Conservation (phyloP, 345 rosid genomes). For the Viola odorata region DNA sequence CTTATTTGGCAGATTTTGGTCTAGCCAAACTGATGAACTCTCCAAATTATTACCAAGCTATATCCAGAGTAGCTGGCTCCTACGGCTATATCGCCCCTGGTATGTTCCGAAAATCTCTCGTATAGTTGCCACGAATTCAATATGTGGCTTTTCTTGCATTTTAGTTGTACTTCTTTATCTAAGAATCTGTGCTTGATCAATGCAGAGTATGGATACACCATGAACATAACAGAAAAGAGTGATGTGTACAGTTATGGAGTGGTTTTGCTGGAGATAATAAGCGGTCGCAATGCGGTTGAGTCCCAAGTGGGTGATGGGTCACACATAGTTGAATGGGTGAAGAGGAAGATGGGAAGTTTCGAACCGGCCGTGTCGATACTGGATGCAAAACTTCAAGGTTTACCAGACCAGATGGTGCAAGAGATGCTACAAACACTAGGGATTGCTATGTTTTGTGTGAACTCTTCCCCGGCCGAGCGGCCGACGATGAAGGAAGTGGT, state of each 20-base stretch:
- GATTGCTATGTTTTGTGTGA: slow-evolving; percentile 93
- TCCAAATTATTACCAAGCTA: slow-evolving; percentile 64
- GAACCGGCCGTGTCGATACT: slow-evolving; percentile 73
- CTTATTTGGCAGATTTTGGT: slow-evolving; percentile 87
- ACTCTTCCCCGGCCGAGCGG: slow-evolving; percentile 73
- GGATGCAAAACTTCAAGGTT: slow-evolving; percentile 69
- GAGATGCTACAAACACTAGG: slow-evolving; percentile 95
- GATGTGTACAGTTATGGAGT: slow-evolving; percentile 93
- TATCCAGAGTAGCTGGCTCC: slow-evolving; percentile 89
- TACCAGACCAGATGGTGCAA: slow-evolving; percentile 86
- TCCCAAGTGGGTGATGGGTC: slow-evolving; percentile 63
- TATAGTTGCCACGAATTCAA: neutral
- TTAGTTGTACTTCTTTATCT: neutral
- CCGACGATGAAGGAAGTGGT: slow-evolving; percentile 98
- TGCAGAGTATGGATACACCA: slow-evolving; percentile 93
- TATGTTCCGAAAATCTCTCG: slow-evolving; percentile 16
- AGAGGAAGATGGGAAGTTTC: slow-evolving; percentile 93
- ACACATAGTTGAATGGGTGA: slow-evolving; percentile 96
- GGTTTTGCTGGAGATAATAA: slow-evolving; percentile 79
- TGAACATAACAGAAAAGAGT: slow-evolving; percentile 94
- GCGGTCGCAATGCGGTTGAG: slow-evolving; percentile 77
- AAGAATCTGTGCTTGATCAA: slow-evolving; percentile 9
- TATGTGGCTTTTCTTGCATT: neutral
- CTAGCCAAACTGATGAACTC: slow-evolving; percentile 81
- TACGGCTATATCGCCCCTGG: slow-evolving; percentile 98